Base-by-base conservation (phyloP, 352 stramenopile species). In the Ophiocytium majus region DNA sequence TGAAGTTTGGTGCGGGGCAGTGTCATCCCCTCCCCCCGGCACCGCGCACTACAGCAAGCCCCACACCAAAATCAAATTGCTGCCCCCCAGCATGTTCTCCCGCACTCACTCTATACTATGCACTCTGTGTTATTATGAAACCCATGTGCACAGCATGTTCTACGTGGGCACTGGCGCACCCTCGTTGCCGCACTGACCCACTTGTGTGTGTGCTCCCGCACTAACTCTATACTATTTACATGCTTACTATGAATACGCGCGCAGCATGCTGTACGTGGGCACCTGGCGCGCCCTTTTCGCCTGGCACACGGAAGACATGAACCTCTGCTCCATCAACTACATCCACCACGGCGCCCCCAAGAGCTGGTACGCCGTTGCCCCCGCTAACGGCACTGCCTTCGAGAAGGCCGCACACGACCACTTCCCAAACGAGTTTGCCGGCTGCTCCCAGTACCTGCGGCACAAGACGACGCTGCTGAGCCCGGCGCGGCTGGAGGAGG, bases 271-370 rank as follows among this genome's bases (percentile, higher is more conserved):
- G 35, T 98, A 98, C 88, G 96, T 97, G 86, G 94, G 94, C 86
- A 97, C 96, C 92, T 98, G 94, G 94, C 90, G 93, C 14, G 93
- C 94, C 82, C 96, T 97, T 92, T 98, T 98, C 86, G 93, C 95
- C 0, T 96, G 96, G 84, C 95, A 98, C 86, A 96, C 93, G 75
- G 95, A 98, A 89, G 95, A 98, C 85, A 96, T 97, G 91, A 95
- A 98, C 85, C 86, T 98, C 5, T 97, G 94, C 89, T 96, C 93
- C 71, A 97, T 97, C 87, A 98, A 98, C 90, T 97, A 96, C 86
- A 63, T 98, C 10, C 95, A 98, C 90, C 93, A 90, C 9, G 95
- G 95, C 50, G 95, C 93, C 31, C 93, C 94, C 71, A 98, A 98
- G 89, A 95, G 95, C 86, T 98, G 95, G 95, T 97, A 98, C 87